Evolutionary conservation across 371 early-diverging fungal species (phyloP), one percentile per base, ranked within the genome.

Genomic region (Mortierella sp.): DNA sequence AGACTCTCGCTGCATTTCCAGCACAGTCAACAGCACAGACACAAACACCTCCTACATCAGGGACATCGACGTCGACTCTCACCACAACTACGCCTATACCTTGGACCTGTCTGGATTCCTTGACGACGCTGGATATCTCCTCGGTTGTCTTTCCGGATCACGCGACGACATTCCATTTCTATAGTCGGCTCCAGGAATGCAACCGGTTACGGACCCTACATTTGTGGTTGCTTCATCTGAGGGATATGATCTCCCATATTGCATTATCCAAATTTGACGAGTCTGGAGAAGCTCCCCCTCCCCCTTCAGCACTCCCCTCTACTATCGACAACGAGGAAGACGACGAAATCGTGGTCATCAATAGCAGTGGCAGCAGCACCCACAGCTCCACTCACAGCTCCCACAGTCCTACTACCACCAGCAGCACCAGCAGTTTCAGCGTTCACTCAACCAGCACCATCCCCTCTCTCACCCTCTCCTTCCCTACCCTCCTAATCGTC

Each of bases 111-210:
- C n/a, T 41, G 16, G 68, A 2, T 7, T 68, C 68, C 24, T 41
- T 68, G 68, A 68, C 68, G 3, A 68, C 68, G 21, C 21, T 68
- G 68, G 68, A 68, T 24, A 68, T 68, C 68, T 68, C 68, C 10
- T 68, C 68, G 21, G 43, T 38, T 24, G 38, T 38, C 41, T 68
- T 68, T 68, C 68, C 68, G 24, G 24, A 41, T 24, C 2, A 24
- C 5, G 43, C 68, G 8, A 14, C 68, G 41, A 68, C 68, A 3
- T 68, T 68, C 21, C 38, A 41, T 1, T 68, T 68, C 43, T 68
- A 24, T 41, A 35, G 41, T 21, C 41, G 38, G 11, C 38, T 68
- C 1, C 68, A 68, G 41, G 68, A 41, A 10, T 68, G 38, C 8
- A 68, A 14, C 10, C 68, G 41, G 24, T 68, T 68, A 24, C 68